Conservation (phyloP, 352 stramenopile genomes). For the Phytopythium ostracodes region DNA sequence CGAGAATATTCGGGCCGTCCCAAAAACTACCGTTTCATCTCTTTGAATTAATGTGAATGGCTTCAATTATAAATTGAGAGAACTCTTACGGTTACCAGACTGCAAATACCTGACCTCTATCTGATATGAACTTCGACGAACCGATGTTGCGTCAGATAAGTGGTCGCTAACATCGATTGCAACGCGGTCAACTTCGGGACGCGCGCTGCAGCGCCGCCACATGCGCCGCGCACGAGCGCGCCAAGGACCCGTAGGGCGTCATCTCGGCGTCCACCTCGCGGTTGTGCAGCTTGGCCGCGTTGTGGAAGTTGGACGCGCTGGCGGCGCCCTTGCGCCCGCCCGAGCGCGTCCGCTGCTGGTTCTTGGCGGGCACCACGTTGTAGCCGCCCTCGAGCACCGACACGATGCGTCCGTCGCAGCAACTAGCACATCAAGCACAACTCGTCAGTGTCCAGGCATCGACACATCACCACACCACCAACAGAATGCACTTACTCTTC, state of each 20-base stretch:
- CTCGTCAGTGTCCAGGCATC: too few species aligned
- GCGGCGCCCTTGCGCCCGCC: constrained; percentile 17
- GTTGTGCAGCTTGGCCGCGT: constrained; percentile 44
- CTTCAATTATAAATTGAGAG: constrained; percentile 6
- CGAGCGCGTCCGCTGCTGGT: constrained; percentile 15
- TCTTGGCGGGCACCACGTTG: constrained; percentile 55
- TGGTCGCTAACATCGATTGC: not conserved
- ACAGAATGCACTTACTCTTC: constrained; percentile 88
- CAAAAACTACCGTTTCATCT: too few species aligned
- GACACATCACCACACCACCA: too few species aligned
- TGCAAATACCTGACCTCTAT: not conserved
- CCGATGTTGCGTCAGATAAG: not conserved
- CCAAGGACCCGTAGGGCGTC: constrained; percentile 47
- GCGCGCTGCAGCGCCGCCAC: constrained; percentile 49
- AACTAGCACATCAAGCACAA: constrained; percentile 23
- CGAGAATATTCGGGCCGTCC: too few species aligned
- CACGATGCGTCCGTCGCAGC: constrained; percentile 91
- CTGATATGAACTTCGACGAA: not conserved
- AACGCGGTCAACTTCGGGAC: constrained; percentile 19
- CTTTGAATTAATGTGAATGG: not conserved
- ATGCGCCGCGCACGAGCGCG: constrained; percentile 55
- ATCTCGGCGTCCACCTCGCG: constrained; percentile 52
- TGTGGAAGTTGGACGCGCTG: constrained; percentile 48
- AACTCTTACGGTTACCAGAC: too few species aligned
- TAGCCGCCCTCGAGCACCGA: constrained; percentile 96